These are phyloP conservation scores for Lolium perenne DNA, from an alignment of 176 grass and related monocot genomes.

Conservation along the genomic window DNA sequence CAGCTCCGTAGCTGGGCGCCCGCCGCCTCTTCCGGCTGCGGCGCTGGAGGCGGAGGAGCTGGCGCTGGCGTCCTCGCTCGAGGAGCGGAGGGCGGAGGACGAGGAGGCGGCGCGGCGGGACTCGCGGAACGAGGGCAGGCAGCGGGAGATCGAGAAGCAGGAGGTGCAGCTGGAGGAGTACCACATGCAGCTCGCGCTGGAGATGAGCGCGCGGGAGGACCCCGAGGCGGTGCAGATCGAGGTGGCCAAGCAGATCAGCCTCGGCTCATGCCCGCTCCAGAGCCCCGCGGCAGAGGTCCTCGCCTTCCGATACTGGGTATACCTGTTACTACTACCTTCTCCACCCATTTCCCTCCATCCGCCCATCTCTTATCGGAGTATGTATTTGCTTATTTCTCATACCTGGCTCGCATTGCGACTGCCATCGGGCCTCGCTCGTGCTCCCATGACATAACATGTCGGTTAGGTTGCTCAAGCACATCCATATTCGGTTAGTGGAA, in stretches of 20 bases:
- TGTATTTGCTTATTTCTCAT: not conserved
- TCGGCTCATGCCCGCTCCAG: conserved; percentile 75
- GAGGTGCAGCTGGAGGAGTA: conserved; percentile 83
- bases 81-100: conserved; percentile 33
- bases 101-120: conserved; percentile 16
- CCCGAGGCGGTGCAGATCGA: conserved; percentile 97
- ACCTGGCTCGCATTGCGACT: not conserved
- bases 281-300: conserved; percentile 72
- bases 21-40: conserved; percentile 26
- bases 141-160: conserved; percentile 42
- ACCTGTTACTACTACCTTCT: conserved; percentile 7
- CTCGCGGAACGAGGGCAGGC: conserved; percentile 1
- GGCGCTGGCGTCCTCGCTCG: conserved; percentile 21
- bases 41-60: conserved; percentile 20
- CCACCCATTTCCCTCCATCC: conserved; percentile 1
- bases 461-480: conserved; percentile 10
- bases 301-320: conserved; percentile 94
- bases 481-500: conserved; percentile 19
- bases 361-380: too few relatives aligned
- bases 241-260: conserved; percentile 96
- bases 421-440: conserved; percentile 15
- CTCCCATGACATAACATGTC: conserved; percentile 10
- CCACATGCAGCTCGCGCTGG: conserved; percentile 93
- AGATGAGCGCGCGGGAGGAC: conserved; percentile 92
- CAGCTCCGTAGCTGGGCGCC: conserved; percentile 65